Base-by-base conservation (phyloP, 1,284 basidiomycete species). In the Fomitopsis palustris region DNA sequence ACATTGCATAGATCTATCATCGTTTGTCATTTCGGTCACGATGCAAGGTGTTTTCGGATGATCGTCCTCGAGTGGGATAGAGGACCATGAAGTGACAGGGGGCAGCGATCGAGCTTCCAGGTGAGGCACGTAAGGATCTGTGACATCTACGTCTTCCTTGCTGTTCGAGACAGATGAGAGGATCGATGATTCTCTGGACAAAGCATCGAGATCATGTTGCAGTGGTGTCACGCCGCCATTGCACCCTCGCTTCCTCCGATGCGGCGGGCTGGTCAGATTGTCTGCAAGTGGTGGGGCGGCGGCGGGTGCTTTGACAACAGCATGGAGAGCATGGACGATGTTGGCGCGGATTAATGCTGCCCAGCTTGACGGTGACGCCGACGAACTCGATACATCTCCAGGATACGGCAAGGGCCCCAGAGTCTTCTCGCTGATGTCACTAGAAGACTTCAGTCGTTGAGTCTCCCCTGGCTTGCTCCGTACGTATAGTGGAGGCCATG, bases 241-340 rank as follows among this genome's bases (percentile, higher is more conserved):
- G 7, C 39, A 52, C 3, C 35, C 37, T n/a, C 59, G 61, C 17
- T 57, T 58, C 21, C 49, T 65, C 23, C 65, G 64, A 42, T 35
- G 51, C 12, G 67, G 66, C 3, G 56, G 31, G 21, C 14, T 55
- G 3, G 68, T 67, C 54, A 68, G 61, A 10, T 37, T 59, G 54
- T 67, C 65, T 21, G 27, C 29, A 16, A 33, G 8, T 0, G 38
- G 14, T 2, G 55, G 17, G 1, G 4, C 53, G 31, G 55, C 49
- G 41, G 16, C 41, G 42, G 61, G 60, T 49, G 47, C 65, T 23
- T 72, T 63, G 19, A 71, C 70, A 49, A 77, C 70, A 1, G 68
- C 67, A 45, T 70, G 71, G 43, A 77, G 67, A 5, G 73, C 75
- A 56, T 70, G 70, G 64, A 71, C 69, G 19, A 78, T 60, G 43